These are phyloP conservation scores for Ophiostoma sp. DNA, from an alignment of 2,329 filamentous ascomycete genomes.

Conservation along the genomic window DNA sequence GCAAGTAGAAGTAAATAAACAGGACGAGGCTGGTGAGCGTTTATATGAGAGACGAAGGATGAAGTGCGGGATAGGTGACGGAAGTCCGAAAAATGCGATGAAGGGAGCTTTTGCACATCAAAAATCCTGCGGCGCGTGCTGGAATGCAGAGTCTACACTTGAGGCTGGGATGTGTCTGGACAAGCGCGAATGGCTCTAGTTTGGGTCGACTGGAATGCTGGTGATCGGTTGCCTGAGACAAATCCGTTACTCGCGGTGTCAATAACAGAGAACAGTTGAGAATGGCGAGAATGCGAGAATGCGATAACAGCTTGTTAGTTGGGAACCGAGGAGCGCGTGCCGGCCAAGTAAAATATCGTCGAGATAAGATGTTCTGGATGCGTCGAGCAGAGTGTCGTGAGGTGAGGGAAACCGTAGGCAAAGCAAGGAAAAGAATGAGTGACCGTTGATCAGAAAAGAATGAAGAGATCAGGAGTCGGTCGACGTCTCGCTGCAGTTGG, in stretches of 20 bases:
- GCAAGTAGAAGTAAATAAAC: not conserved
- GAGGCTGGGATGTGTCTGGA: conserved; percentile 7
- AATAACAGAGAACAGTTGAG: not conserved
- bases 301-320: not conserved
- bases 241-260: conserved; percentile 1
- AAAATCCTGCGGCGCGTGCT: conserved; percentile 11
- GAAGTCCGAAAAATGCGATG: not conserved
- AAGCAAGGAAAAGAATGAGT: not conserved
- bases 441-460: conserved; percentile 13
- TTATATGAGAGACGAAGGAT: conserved; percentile 3
- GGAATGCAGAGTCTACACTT: conserved; percentile 19
- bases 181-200: conserved; percentile 7
- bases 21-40: conserved; percentile 14
- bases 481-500: conserved; percentile 23
- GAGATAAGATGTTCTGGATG: conserved; percentile 1
- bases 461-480: conserved; percentile 20
- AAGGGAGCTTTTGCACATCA: not conserved
- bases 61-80: not conserved
- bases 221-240: not conserved
- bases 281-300: no score
- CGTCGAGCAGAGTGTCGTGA: not conserved
- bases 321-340: conserved; percentile 4
- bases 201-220: conserved; percentile 1
- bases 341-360: not conserved
- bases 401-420: not conserved